Base-by-base conservation (phyloP, 371 early-diverging fungal species). In the Amoeboaphelidium occidentale region DNA sequence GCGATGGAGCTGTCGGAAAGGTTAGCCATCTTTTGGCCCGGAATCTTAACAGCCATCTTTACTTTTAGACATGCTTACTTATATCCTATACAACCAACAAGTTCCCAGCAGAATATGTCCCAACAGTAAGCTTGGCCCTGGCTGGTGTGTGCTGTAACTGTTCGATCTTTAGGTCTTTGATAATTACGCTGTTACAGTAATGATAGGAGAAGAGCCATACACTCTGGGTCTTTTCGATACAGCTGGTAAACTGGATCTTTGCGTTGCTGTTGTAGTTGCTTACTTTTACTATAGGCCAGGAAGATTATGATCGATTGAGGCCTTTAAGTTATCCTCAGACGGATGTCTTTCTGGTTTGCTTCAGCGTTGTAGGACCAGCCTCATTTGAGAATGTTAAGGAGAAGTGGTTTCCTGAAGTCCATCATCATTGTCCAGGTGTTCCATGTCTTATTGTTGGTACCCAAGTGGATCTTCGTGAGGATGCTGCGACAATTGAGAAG, bases 1-100 rank as follows among this genome's bases (percentile, higher is more conserved):
- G 96, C 51, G 96, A 94, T 67, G 96, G 96, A 76, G 92, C 92
- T 50, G 94, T 94, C 60, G 92, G 92, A 59, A 90, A 93, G 74
- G 82, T 78, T 69, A 57, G 58, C 4, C 25, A 17, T 24, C 17
- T 13, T 10, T 32, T 10, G 6, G 39, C 39, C 6, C 17, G 10
- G 10, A 32, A 10, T 10, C 6, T 32, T 32, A 10, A 32, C 17
- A 17, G 6, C 4, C 20, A 6, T 44, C 44, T 44, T 4, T 44
- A 22, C 6, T n/a, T 47, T 6, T 47, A 47, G 79, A 92, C 92
- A 32, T 94, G 96, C 63, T 76, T 94, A 14, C 74, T 94, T 55
- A 94, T 94, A 54, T 89, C 89, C 42, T 94, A 94, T 68, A 92
- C 96, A 42, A 94, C 92, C 39, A 92, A 92, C 76, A 88, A 91